A percentile compares a stretch with the other conserved stretches of the same genome.
Conservation (phyloP, 164 flowering plant genomes). For the Aristolochia contorta region DNA sequence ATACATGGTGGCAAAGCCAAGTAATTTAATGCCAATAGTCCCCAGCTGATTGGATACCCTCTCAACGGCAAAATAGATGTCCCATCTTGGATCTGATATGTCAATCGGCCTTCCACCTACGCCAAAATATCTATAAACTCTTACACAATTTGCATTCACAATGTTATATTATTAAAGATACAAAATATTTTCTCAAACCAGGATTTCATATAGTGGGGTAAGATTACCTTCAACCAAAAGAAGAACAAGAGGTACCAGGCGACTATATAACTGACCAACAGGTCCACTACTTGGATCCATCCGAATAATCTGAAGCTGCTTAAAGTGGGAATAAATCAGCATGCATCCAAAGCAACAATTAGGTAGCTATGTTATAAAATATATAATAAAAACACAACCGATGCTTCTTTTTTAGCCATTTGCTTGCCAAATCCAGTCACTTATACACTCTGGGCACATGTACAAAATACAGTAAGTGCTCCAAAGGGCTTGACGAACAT, state of each 20-base stretch:
- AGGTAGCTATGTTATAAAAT: too few relatives aligned
- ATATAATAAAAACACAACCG: too few relatives aligned
- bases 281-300: slow-evolving; percentile 35
- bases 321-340: background rate
- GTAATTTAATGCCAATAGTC: slow-evolving; percentile 24
- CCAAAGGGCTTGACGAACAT: too few relatives aligned
- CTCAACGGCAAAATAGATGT: slow-evolving; percentile 56
- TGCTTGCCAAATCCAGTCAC: too few relatives aligned
- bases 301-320: slow-evolving; percentile 42
- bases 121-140: slow-evolving; percentile 3
- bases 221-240: slow-evolving; percentile 83
- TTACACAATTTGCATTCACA: background rate
- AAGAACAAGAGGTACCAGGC: slow-evolving; percentile 79
- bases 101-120: slow-evolving; percentile 93
- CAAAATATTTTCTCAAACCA: background rate
- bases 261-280: slow-evolving; percentile 69
- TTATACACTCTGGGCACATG: too few relatives aligned
- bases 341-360: too few relatives aligned
- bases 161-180: background rate
- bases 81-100: slow-evolving; percentile 79
- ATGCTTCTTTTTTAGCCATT: too few relatives aligned
- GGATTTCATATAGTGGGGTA: background rate
- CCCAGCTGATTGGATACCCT: slow-evolving; percentile 29
- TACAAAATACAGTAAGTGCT: too few relatives aligned
- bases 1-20: slow-evolving; percentile 77